These are phyloP conservation scores for Termitomyces sp. DNA, from an alignment of 768 basidiomycete genomes.

Conservation along the genomic window DNA sequence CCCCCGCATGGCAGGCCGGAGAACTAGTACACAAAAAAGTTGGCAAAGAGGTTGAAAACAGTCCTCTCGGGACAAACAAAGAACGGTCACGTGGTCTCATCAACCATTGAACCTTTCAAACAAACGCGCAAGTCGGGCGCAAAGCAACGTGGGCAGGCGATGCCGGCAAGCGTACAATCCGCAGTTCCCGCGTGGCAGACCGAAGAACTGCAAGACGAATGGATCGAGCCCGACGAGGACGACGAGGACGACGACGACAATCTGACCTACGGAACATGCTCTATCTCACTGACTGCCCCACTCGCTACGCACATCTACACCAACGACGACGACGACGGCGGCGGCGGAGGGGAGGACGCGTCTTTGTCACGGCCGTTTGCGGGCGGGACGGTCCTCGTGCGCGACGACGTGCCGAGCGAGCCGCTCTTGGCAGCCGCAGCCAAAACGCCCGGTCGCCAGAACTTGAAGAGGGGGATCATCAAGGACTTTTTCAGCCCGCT, in stretches of 20 bases:
- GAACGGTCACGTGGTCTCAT: conserved; percentile 18
- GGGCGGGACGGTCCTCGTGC: conserved; percentile 47
- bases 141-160: conserved; percentile 19
- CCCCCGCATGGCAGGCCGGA: too few relatives aligned
- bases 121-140: background rate
- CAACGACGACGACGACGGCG: conserved; percentile 29
- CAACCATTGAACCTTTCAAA: conserved; percentile 2
- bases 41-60: too few relatives aligned
- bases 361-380: conserved; percentile 17
- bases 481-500: conserved; percentile 88
- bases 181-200: conserved; percentile 73
- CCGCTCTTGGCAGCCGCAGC: conserved; percentile 43
- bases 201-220: conserved; percentile 88
- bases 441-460: conserved; percentile 57
- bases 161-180: conserved; percentile 19
- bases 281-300: conserved; percentile 54
- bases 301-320: conserved; percentile 50
- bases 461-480: conserved; percentile 54
- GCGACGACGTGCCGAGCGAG: conserved; percentile 54
- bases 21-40: too few relatives aligned
- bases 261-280: conserved; percentile 43
- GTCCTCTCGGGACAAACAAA: too few relatives aligned
- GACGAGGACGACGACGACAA: conserved; percentile 29
- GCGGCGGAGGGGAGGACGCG: conserved; percentile 22
- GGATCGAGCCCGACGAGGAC: conserved; percentile 62